Base-by-base conservation (phyloP, 257 asterid genomes). In the Solanum medicagineum region DNA sequence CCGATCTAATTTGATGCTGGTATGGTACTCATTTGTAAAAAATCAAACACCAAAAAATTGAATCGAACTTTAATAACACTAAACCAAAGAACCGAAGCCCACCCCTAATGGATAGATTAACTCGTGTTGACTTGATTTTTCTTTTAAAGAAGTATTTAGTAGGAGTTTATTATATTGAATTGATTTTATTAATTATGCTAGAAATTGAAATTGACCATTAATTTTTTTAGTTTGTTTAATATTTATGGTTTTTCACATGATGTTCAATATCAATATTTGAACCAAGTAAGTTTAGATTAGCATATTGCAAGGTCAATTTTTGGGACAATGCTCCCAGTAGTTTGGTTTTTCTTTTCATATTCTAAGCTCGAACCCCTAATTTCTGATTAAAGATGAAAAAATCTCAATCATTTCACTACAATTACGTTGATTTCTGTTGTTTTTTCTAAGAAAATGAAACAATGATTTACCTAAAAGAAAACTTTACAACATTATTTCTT, bases 271-370 rank as follows among this genome's bases (percentile, higher is more conserved):
- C n/a, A 24, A 59, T 59, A 59, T n/a, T 32, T 32, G 3, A 32
- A 4, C 36, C 32, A 32, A 32, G 36, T 32, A 32, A 32, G 4
- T 32, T 32, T 32, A 32, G 36, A 32, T 32, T 32, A 32, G 14
- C 10, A 7, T 0, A n/a, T 59, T 59, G 7, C 0, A 10, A 9
- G 15, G 0, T 1, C n/a, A 1, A 57, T 57, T n/a, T 59, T 20
- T 4, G 29, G 4, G 7, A 59, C 1, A 5, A 59, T 1, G 3
- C 6, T 59, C 4, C 0, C 0, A 59, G 2, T 8, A 20, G 2
- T 55, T 59, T 9, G 9, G 1, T 32, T 32, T 32, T 32, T 32
- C 36, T 32, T 32, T 59, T 3, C 7, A 7, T 57, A 57, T 3
- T 57, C 26, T 8, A 57, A 20, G 2, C 3, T 57, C 3, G 0